Evolutionary conservation across 306 rosid genomes (phyloP).

Genomic region (Clitoria ternatea): DNA sequence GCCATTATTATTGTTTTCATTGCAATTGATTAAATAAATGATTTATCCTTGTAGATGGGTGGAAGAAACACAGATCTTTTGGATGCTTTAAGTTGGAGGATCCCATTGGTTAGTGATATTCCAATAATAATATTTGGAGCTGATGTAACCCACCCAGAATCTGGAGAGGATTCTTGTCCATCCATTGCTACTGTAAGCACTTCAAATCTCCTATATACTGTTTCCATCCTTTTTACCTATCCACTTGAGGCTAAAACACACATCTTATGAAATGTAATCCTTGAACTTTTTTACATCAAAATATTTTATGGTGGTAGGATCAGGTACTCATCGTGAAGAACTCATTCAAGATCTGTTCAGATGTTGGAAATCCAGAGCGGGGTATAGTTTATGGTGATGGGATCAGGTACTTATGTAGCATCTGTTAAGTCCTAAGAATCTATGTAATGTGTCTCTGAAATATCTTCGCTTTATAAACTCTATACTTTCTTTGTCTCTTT

Average conservation of each 20-base stretch:
- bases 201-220: neutral
- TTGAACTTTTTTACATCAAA: no score
- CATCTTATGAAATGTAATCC: no score
- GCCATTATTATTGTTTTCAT: neutral
- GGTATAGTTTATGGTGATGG: constrained; percentile 62
- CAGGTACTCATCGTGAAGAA: constrained; percentile 76
- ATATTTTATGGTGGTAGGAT: no score
- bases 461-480: neutral
- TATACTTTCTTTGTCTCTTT: neutral
- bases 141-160: constrained; percentile 72
- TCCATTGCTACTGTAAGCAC: constrained; percentile 69
- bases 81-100: constrained; percentile 61
- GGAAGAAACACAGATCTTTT: constrained; percentile 65
- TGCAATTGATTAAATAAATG: neutral
- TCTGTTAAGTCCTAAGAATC: neutral
- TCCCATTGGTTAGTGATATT: constrained; percentile 69
- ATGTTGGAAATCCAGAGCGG: constrained; percentile 62
- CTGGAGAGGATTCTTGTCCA: constrained; percentile 64
- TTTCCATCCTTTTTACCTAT: no score
- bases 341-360: constrained; percentile 69
- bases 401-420: constrained; percentile 49
- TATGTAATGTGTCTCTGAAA: neutral
- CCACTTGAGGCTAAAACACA: no score
- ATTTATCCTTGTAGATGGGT: constrained; percentile 40
- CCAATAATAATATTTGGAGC: constrained; percentile 50